phyloP scores from a whole-genome alignment of 371 early-diverging fungal genomes.

The Batrachochytrium dendrobatidis region DNA sequence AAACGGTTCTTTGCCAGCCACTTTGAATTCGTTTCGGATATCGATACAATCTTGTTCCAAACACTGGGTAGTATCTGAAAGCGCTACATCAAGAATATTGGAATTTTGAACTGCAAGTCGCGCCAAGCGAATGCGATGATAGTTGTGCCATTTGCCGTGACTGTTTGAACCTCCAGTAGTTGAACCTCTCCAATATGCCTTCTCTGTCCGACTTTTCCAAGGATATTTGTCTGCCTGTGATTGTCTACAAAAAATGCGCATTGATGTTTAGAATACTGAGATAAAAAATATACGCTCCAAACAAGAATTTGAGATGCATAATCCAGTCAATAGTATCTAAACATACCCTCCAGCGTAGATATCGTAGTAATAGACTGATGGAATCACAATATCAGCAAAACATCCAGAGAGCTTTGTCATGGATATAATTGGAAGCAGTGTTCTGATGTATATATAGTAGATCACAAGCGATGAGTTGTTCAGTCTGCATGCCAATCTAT shows the following conservation, averaged over 20 bases:
- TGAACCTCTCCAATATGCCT: too few species aligned
- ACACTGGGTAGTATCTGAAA: background rate
- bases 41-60: background rate
- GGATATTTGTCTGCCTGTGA: too few species aligned
- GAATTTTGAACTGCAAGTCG: background rate
- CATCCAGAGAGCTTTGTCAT: constrained; percentile 2
- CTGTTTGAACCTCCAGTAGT: background rate
- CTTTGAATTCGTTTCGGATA: background rate
- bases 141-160: background rate
- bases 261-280: too few species aligned
- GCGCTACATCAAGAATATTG: background rate
- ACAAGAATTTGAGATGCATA: background rate
- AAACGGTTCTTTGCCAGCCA: background rate
- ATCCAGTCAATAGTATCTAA: background rate
- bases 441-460: background rate
- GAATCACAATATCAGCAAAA: constrained; percentile 14
- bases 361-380: constrained; percentile 6
- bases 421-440: background rate
- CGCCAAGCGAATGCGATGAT: background rate
- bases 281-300: too few species aligned
- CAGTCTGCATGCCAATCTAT: too few species aligned
- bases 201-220: too few species aligned
- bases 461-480: too few species aligned
- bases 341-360: background rate
- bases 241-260: too few species aligned